Evolutionary conservation across 306 rosid species (phyloP), one percentile per base, ranked within the genome.

Genomic region (Prunus padus): DNA sequence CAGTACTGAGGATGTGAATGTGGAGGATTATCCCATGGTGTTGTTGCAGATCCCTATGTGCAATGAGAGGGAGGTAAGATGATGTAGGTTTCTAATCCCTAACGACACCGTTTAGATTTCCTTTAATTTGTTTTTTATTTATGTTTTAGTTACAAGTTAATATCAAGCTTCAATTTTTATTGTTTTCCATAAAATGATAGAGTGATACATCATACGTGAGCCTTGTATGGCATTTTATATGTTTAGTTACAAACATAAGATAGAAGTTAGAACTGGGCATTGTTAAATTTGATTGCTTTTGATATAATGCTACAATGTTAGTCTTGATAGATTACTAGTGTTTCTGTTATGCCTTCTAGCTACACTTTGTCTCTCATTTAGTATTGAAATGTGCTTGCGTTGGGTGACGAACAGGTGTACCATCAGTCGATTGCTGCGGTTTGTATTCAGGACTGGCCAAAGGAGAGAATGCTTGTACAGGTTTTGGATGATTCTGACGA

Each of bases 41-140:
- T 70, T 95, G 85, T 61, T 95, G 74, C 99, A 95, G 82, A 90
- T 95, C 72, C 99, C 99, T 51, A 95, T 95, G 98, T 95, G 98
- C 92, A 95, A 95, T 73, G 98, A 95, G 86, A 92, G 93, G 96
- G 98, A 95, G 99, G 99, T 95, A 88, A 95, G 98, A 76, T 78
- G 79, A 90, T 88, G 96, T 89, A 86, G 93, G 98, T 91, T 84
- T 69, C 89, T 64, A 47, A 59, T 78, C 83, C 89, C 88, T 73
- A 78, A 66, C 67, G 54, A 55, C 77, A 65, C 33, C 6, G 42
- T 51, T 74, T 85, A 5, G 10, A 25, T 59, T 25, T 59, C 25
- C 60, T 59, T 13, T 23, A 14, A 22, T 25, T 33, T 9, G 33
- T 14, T 59, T 37, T 7, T 12, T 5, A 12, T 15, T 59, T 52